Evolutionary conservation across 495 filamentous ascomycete genomes (phyloP), one percentile per base, ranked within the genome.

Genomic region (Aspergillus nidulans): DNA sequence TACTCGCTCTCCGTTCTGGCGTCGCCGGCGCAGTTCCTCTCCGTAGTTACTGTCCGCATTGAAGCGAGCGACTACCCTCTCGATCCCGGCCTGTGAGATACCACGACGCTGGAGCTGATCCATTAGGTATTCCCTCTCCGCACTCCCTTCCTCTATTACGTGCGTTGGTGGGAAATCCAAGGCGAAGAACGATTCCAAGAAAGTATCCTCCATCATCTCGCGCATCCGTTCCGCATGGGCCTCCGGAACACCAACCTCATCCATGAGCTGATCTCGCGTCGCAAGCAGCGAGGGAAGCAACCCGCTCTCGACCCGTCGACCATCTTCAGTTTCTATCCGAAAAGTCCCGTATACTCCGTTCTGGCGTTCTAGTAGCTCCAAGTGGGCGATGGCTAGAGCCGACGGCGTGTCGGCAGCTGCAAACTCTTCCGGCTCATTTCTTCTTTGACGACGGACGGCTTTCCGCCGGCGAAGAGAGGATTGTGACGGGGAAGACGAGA

Each of bases 191-290:
- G 74, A 75, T 52, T 77, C 72, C 21, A 80, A 59, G 54, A 80
- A 77, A 1, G 72, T 72, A 36, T 74, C 73, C 49, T 80, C 77
- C 71, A 80, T 74, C 70, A 77, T 76, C 56, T 76, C 67, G 36
- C 75, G 74, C 65, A 78, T 73, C 53, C 69, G 67, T 57, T 73
- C 71, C 16, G 77, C 77, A 57, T 77, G 71, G 44, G 63, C 68
- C 16, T 63, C 44, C 3, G 66, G 68, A 13, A 76, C 71, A 8
- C 72, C 72, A 4, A 76, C 72, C 47, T 75, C 68, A 51, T 70
- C 69, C 71, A 74, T 74, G 42, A 80, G 63, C 49, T 77, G 75
- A 49, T 76, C 70, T 26, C 73, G 70, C 10, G 75, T 77, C 41
- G 69, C 71, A 12, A 76, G 68, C 12, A 75, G 58, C 9, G 73